Evolutionary conservation across 2,329 filamentous ascomycete genomes (phyloP).

Genomic region (Scedosporium aurantiacum): DNA sequence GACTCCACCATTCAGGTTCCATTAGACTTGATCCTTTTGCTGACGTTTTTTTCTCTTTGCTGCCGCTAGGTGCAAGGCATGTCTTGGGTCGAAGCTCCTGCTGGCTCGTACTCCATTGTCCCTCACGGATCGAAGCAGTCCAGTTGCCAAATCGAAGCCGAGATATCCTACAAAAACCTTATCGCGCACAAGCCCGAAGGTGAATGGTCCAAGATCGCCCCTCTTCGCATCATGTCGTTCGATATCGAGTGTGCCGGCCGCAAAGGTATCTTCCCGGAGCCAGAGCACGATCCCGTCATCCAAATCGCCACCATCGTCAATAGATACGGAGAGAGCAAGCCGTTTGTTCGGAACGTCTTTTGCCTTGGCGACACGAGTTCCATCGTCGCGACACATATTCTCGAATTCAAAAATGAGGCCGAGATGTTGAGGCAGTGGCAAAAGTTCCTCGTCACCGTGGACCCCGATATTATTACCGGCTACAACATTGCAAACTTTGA

Average conservation of each 20-base stretch:
- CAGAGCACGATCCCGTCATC: conserved; percentile 85
- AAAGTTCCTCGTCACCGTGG: conserved; percentile 77
- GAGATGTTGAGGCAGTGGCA: conserved; percentile 91
- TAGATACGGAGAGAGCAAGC: conserved; percentile 86
- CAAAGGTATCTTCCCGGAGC: conserved; percentile 94
- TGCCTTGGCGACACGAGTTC: conserved; percentile 84
- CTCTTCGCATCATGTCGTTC: conserved; percentile 83
- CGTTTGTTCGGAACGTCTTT: conserved; percentile 94
- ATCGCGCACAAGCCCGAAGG: conserved; percentile 81
- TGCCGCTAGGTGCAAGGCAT: conserved; percentile 65
- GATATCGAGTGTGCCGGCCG: conserved; percentile 98
- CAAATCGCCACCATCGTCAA: conserved; percentile 97
- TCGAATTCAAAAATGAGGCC: conserved; percentile 70
- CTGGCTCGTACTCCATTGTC: conserved; percentile 62
- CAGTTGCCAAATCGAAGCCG: conserved; percentile 92
- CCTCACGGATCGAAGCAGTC: conserved; percentile 60
- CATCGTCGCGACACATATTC: conserved; percentile 89
- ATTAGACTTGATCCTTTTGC: conserved; percentile 8
- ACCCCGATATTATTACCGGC: conserved; percentile 94
- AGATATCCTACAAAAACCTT: conserved; percentile 70
- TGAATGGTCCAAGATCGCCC: conserved; percentile 97
- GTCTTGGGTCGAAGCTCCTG: conserved; percentile 89
- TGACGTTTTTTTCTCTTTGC: conserved; percentile 7
- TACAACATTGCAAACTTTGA: conserved; percentile 99
- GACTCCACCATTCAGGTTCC: conserved; percentile 2